A percentile compares a stretch with the other conserved stretches of the same genome.
Evolutionary conservation across 2,329 filamentous ascomycete species (phyloP).

Genomic region (Pseudogymnoascus sp.): DNA sequence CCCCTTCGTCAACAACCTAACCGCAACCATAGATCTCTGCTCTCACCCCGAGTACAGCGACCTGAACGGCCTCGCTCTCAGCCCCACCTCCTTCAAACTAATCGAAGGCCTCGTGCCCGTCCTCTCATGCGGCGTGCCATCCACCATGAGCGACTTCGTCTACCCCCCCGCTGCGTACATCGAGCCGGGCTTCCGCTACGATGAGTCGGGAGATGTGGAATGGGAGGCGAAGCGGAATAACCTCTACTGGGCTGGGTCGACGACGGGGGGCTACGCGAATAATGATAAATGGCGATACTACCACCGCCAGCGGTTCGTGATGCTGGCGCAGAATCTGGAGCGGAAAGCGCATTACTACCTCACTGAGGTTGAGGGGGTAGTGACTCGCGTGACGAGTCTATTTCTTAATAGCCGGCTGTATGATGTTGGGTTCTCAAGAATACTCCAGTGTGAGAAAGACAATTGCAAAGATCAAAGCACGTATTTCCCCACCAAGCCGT

Average conservation of each 20-base stretch:
- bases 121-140: constrained; percentile 38
- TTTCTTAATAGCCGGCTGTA: constrained; percentile 4
- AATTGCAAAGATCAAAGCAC: not conserved
- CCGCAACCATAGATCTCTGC: constrained; percentile 36
- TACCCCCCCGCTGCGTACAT: constrained; percentile 47
- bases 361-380: not conserved
- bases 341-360: not conserved
- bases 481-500: not conserved
- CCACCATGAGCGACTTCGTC: constrained; percentile 47
- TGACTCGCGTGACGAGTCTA: not conserved
- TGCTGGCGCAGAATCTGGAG: constrained; percentile 25
- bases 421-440: not conserved
- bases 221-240: constrained; percentile 47
- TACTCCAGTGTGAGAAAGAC: not conserved
- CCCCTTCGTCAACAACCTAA: constrained; percentile 34
- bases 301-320: constrained; percentile 45
- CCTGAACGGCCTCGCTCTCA: constrained; percentile 36
- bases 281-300: constrained; percentile 35
- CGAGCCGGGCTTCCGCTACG: constrained; percentile 39
- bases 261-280: constrained; percentile 42
- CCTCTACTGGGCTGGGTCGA: constrained; percentile 53
- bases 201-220: constrained; percentile 34
- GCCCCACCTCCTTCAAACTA: constrained; percentile 40
- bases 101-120: constrained; percentile 37
- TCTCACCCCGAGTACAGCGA: constrained; percentile 42